Evolutionary conservation across 208 protist genomes (phyloP).

Genomic region (Baffinella frigidus): DNA sequence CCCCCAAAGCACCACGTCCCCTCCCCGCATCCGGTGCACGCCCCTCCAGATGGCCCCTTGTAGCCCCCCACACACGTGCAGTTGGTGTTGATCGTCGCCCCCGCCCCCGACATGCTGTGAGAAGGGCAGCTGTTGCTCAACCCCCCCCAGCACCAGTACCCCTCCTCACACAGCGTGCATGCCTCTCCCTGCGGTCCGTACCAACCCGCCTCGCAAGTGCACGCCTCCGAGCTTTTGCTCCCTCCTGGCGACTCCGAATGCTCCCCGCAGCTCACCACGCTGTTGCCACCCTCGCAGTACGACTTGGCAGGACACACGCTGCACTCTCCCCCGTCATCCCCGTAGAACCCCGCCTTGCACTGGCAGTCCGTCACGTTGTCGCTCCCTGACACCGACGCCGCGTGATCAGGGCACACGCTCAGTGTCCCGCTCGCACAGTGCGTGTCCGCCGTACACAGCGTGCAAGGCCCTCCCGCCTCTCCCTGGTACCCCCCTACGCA

Average conservation of each 20-base stretch:
- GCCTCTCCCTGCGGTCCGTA: not conserved
- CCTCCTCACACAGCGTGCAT: not conserved
- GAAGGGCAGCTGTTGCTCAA: not conserved
- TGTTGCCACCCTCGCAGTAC: not conserved
- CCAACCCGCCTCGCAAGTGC: not conserved
- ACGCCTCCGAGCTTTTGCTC: not conserved
- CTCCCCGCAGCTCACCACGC: not conserved
- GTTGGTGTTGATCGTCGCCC: not conserved
- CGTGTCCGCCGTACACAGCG: not conserved
- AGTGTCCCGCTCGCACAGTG: not conserved
- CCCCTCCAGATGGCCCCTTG: no score
- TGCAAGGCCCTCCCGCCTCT: not conserved
- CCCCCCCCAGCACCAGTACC: not conserved
- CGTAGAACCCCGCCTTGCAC: not conserved
- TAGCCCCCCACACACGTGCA: not conserved
- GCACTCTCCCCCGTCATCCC: not conserved
- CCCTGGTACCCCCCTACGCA: not conserved
- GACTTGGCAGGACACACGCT: not conserved
- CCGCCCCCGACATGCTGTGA: not conserved
- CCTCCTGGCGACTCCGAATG: not conserved
- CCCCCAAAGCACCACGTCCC: no score
- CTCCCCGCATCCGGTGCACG: no score
- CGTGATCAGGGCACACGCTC: not conserved
- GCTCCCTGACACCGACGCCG: not conserved
- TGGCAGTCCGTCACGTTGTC: not conserved